Evolutionary conservation across 1,284 basidiomycete species (phyloP).

Genomic region (Ganoderma resinaceum): DNA sequence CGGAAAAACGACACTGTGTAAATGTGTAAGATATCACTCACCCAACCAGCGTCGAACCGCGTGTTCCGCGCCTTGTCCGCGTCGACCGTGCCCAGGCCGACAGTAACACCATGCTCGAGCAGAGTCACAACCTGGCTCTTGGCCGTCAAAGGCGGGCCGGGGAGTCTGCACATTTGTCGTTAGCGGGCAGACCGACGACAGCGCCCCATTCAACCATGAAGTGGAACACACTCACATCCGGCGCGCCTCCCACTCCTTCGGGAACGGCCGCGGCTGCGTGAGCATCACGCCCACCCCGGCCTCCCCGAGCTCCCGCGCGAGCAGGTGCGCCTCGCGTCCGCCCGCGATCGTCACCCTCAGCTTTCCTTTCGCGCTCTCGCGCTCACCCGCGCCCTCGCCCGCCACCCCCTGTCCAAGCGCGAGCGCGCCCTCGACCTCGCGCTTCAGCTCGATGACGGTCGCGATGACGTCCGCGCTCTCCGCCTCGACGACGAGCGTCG

Average conservation of each 20-base stretch:
- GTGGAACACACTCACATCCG: slow-evolving; percentile 47
- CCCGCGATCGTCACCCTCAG: slow-evolving; percentile 71
- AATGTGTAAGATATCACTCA: slow-evolving; percentile 34
- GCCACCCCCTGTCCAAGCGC: background rate
- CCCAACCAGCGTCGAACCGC: slow-evolving; percentile 68
- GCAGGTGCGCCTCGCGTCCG: slow-evolving; percentile 74
- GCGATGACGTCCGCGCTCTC: slow-evolving; percentile 81
- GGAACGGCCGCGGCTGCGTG: slow-evolving; percentile 63
- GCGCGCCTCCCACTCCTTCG: slow-evolving; percentile 60
- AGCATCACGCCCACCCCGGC: slow-evolving; percentile 81
- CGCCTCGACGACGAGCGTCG: slow-evolving; percentile 62
- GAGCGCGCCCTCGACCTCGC: slow-evolving; percentile 62
- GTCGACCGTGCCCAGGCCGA: slow-evolving; percentile 69
- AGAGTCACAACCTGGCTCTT: slow-evolving; percentile 70
- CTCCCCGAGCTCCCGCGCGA: slow-evolving; percentile 77
- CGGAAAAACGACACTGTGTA: background rate
- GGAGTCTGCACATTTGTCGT: slow-evolving; percentile 47
- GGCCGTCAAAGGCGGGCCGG: slow-evolving; percentile 77
- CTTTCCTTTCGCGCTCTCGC: background rate
- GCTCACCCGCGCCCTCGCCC: background rate
- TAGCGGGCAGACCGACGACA: background rate
- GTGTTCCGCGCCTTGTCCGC: slow-evolving; percentile 65
- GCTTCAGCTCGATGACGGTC: slow-evolving; percentile 76
- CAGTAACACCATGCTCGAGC: slow-evolving; percentile 70
- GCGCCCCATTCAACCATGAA: background rate